Percentiles rank a stretch among this genome's conserved stretches.
Evolutionary conservation across 306 rosid genomes (phyloP).

Genomic region (Senna tora): DNA sequence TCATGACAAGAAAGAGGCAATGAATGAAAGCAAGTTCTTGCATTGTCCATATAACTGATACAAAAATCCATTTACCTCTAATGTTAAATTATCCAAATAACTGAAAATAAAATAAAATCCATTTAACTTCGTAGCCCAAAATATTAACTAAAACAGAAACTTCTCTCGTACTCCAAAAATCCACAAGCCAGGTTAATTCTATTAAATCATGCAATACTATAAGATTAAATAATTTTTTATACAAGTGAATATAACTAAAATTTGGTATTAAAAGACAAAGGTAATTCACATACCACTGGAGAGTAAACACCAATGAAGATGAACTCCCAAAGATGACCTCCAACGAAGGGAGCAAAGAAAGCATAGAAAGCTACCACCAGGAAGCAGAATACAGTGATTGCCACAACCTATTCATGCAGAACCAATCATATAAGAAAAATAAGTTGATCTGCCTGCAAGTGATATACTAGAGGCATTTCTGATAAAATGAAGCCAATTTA

Average conservation of each 20-base stretch:
- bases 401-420: constrained; percentile 11
- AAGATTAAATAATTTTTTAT: neutral
- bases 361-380: constrained; percentile 27
- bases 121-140: neutral
- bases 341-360: constrained; percentile 15
- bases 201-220: neutral
- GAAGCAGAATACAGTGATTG: constrained; percentile 28
- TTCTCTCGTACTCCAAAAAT: neutral
- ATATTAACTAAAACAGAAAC: neutral
- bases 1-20: constrained; percentile 43
- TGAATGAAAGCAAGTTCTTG: too few relatives aligned
- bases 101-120: neutral
- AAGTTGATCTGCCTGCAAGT: constrained; percentile 35
- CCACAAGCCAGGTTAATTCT: neutral
- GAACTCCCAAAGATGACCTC: constrained; percentile 22
- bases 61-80: neutral
- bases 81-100: neutral
- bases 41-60: too few relatives aligned
- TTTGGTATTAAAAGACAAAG: neutral
- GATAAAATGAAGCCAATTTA: neutral
- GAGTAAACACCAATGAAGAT: constrained; percentile 20
- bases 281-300: constrained; percentile 20
- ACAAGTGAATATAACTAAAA: neutral
- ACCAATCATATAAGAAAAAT: neutral
- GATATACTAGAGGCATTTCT: constrained; percentile 30